Evolutionary conservation across 1,139 yeast species (phyloP), one percentile per base, ranked within the genome.

Genomic region (Saccharomyces hybrid): DNA sequence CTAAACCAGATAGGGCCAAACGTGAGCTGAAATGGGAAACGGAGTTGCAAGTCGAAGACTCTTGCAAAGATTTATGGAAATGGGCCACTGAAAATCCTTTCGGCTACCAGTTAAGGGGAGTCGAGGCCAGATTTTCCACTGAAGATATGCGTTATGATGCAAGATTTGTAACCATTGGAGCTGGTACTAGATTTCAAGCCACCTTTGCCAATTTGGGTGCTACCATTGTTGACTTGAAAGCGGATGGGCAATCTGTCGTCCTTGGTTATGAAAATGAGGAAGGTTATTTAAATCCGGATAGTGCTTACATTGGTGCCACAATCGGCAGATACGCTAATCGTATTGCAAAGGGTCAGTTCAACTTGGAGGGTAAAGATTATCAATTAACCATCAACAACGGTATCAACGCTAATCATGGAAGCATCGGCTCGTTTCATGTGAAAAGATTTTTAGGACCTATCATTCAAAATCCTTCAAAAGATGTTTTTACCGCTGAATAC

Each of bases 31-130:
- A 77, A 50, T 88, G 95, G 95, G 66, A 73, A 57, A 84, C 90
- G 2, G 70, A 78, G 60, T 70, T 79, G 28, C 65, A 80, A 20
- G 75, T 87, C 57, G 83, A 81, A 48, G 78, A 79, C 46, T 89
- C 95, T 8, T 86, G 95, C 69, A 71, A 69, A 48, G 93, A 86
- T 68, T 75, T 86, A 60, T 87, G 95, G 95, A 79, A 76, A 54
- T 87, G 95, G 95, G 82, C 89, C 28, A 75, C 79, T 14, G 75
- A 77, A 64, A 84, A 86, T 66, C 93, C 93, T 5, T 76, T 69
- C 62, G 93, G 93, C 5, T 86, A 81, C 64, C 68, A 72, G 53
- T 52, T 63, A 27, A 56, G 59, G 48, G 66, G 66, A 50, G 61
- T 63, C 13, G 59, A 57, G 20, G 56, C 58, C 27, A 28, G 50